Evolutionary conservation across 2,329 filamentous ascomycete species (phyloP).

Genomic region (Colletotrichum sp.): DNA sequence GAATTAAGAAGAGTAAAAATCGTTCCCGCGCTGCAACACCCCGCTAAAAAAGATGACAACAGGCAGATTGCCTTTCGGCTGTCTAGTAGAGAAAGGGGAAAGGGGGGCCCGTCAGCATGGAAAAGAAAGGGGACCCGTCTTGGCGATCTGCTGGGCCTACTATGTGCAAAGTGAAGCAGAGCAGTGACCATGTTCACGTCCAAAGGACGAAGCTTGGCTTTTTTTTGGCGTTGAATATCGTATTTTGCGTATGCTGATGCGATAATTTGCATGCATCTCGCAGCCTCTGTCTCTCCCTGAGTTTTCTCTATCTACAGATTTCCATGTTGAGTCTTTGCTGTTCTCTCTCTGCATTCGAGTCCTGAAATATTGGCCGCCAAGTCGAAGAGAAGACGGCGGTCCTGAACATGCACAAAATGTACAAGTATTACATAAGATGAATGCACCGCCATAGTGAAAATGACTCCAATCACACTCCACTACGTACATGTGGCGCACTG

Average conservation of each 20-base stretch:
- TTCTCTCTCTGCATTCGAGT: background rate
- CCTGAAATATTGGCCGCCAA: background rate
- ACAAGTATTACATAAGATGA: background rate
- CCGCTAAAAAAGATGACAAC: background rate
- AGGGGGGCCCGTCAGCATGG: background rate
- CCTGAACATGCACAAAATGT: background rate
- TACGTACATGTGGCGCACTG: background rate
- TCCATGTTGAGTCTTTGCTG: background rate
- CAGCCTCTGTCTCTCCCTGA: background rate
- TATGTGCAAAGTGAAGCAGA: background rate
- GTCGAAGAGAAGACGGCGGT: background rate
- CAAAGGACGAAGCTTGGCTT: background rate
- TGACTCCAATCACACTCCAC: background rate
- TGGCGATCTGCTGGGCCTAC: background rate
- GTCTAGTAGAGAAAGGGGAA: background rate
- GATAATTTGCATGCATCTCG: background rate
- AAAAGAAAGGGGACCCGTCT: background rate
- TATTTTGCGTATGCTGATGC: background rate
- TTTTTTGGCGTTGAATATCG: background rate
- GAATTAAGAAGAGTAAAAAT: background rate
- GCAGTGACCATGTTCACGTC: background rate
- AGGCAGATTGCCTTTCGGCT: background rate
- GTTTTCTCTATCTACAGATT: accelerated
- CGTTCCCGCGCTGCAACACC: background rate
- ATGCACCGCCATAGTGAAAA: background rate